These are phyloP conservation scores for Naganishia albida DNA, from an alignment of 1,284 basidiomycete genomes.

Conservation along the genomic window DNA sequence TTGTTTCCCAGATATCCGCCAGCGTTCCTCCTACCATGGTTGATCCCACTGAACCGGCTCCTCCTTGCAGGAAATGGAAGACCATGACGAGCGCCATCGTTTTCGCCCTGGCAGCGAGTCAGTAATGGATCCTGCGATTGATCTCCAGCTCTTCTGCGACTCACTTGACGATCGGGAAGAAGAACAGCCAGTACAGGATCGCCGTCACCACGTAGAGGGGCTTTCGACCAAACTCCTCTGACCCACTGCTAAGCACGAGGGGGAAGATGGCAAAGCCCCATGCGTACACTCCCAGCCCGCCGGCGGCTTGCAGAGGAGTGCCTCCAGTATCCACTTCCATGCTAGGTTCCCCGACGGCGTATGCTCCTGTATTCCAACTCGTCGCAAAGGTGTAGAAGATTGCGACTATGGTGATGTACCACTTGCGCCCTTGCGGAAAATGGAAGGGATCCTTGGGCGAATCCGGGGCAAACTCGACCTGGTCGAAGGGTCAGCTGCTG, in stretches of 20 bases:
- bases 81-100: slow-evolving; percentile 72
- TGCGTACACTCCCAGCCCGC: slow-evolving; percentile 60
- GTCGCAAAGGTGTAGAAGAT: slow-evolving; percentile 63
- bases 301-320: slow-evolving; percentile 62
- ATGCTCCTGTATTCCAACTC: slow-evolving; percentile 26
- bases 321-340: slow-evolving; percentile 69
- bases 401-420: slow-evolving; percentile 63
- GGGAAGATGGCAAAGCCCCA: slow-evolving; percentile 72
- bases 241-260: slow-evolving; percentile 69
- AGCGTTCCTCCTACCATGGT: slow-evolving; percentile 78
- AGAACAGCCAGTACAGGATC: slow-evolving; percentile 63
- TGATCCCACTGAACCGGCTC: slow-evolving; percentile 63
- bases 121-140: not conserved
- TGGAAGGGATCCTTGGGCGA: slow-evolving; percentile 63
- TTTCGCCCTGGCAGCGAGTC: slow-evolving; percentile 57
- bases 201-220: slow-evolving; percentile 66
- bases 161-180: slow-evolving; percentile 65
- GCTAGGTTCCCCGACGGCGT: slow-evolving; percentile 51
- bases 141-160: slow-evolving; percentile 49
- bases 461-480: slow-evolving; percentile 63
- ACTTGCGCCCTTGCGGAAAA: slow-evolving; percentile 60
- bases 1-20: slow-evolving; percentile 67
- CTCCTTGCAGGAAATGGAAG: slow-evolving; percentile 67
- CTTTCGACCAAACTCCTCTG: slow-evolving; percentile 73
- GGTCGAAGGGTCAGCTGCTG: not conserved